Evolutionary conservation across 2,329 filamentous ascomycete species (phyloP), one percentile per base, ranked within the genome.

Genomic region (Stemphylium vesicarium): DNA sequence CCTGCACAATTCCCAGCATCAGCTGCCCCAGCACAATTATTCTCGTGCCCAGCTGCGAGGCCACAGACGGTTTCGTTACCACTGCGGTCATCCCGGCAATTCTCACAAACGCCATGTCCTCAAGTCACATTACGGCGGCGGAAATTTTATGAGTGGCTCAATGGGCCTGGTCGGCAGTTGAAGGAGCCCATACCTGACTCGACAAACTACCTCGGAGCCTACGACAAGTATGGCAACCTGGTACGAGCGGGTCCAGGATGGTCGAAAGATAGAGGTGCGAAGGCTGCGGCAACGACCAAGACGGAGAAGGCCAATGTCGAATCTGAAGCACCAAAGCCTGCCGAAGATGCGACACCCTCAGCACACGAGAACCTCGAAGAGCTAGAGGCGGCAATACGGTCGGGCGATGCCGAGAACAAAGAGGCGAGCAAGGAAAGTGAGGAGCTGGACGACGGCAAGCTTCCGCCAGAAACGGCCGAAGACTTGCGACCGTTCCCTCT

Each of bases 401-500:
- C 63, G 31, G 66, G 60, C 7, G 52, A 63, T 16, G 65, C 63
- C 15, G 63, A 63, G 16, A 53, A 58, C 24, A 64, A 66, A 16
- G 56, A 63, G 13, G 50, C 36, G 22, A 55, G 56, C 37, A 35
- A 56, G 31, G 38, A 35, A 15, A 44, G 60, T 37, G 45, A 56
- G 24, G 46, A 60, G 44, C 16, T 62, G 15, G 64, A 68, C 24
- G 62, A 68, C 10, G 43, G 47, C 1, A 60, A 62, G 56, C 61
- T 75, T 22, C 69, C 62, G 31, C 73, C 66, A 22, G 73, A 76
- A 56, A 68, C 54, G 38, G 60, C 41, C 39, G 63, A 71, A 62
- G 77, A 73, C 55, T 62, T 77, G 15, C 64, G 64, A 5, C 91
- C 91, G 0, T 96, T 95, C 62, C 92, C 92, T 0, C 72, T 85